phyloP scores from a whole-genome alignment of 495 filamentous ascomycete species.

The Xylaria palmicola region DNA sequence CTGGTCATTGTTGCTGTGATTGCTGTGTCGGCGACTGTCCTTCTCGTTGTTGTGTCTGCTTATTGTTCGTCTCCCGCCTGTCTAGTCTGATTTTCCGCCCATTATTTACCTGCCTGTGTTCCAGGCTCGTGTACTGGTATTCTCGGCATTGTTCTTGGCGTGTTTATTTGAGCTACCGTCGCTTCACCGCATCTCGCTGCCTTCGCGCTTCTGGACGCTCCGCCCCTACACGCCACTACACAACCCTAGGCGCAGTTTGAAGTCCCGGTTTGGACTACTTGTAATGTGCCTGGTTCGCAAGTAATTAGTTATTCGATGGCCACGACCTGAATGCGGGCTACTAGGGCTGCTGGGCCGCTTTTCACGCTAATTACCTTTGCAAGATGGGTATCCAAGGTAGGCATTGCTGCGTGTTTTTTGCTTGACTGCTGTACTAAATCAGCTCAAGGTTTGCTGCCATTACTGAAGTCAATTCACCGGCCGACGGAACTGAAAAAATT shows the following conservation, averaged over 20 bases:
- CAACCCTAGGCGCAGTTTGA: neutral
- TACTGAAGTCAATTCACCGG: conserved; percentile 95
- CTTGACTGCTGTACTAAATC: conserved; percentile 19
- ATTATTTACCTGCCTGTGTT: neutral
- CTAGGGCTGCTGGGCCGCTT: neutral
- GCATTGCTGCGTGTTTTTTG: neutral
- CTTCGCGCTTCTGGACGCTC: conserved; percentile 4
- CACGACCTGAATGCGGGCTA: neutral
- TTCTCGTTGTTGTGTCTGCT: neutral
- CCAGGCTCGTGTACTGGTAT: neutral
- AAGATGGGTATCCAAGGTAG: conserved; percentile 74
- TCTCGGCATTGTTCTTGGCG: conserved; percentile 11
- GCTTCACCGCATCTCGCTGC: conserved; percentile 13
- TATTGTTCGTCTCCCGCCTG: neutral
- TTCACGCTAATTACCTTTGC: conserved; percentile 18
- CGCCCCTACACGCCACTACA: neutral
- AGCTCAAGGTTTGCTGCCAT: conserved; percentile 74
- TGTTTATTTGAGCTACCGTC: conserved; percentile 11
- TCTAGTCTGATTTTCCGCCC: neutral
- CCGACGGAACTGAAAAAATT: conserved; percentile 84
- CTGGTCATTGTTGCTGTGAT: neutral
- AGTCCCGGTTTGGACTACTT: neutral
- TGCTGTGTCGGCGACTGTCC: neutral
- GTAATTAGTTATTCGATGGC: conserved; percentile 10
- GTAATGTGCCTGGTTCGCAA: neutral